phyloP scores from a whole-genome alignment of 2,329 filamentous ascomycete genomes.

The Gaeumannomyces sp. region DNA sequence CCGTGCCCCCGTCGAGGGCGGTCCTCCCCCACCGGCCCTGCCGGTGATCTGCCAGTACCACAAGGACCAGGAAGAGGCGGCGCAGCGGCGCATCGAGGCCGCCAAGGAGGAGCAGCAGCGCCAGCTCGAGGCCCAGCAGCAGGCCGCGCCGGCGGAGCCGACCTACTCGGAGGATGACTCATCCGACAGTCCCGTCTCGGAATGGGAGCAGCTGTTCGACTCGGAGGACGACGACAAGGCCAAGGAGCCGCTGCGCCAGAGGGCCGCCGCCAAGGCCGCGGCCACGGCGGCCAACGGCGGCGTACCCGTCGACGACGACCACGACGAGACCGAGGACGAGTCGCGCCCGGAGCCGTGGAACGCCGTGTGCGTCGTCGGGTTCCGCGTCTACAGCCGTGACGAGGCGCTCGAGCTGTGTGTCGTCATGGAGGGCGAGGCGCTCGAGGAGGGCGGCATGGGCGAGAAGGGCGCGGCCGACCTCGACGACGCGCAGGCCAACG shows the following conservation, averaged over 20 bases:
- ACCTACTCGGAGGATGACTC: constrained; percentile 45
- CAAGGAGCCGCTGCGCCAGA: constrained; percentile 34
- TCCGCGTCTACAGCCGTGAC: constrained; percentile 55
- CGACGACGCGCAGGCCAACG: constrained; percentile 51
- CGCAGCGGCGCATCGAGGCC: constrained; percentile 1
- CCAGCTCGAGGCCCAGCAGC: constrained; percentile 17
- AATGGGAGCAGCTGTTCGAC: constrained; percentile 54
- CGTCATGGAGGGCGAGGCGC: constrained; percentile 48
- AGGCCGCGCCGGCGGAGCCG: constrained; percentile 18
- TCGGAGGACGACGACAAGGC: constrained; percentile 44
- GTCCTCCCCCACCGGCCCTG: constrained; percentile 15
- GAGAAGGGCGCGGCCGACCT: constrained; percentile 49
- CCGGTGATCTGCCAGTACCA: constrained; percentile 9
- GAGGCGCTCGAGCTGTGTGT: constrained; percentile 46
- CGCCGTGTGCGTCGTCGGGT: constrained; percentile 53
- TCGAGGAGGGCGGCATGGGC: constrained; percentile 50
- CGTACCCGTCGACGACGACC: constrained; percentile 22
- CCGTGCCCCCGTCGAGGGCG: constrained; percentile 23
- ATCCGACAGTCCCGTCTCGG: constrained; percentile 52
- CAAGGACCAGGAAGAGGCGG: constrained; percentile 7
- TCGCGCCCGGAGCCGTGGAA: constrained; percentile 54
- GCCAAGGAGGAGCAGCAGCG: constrained; percentile 3
- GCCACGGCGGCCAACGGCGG: constrained; percentile 27
- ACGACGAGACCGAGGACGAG: constrained; percentile 49
- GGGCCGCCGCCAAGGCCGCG: constrained; percentile 30